Evolutionary conservation across 371 early-diverging fungal species (phyloP), one percentile per base, ranked within the genome.

Genomic region (Coemansia sp.): DNA sequence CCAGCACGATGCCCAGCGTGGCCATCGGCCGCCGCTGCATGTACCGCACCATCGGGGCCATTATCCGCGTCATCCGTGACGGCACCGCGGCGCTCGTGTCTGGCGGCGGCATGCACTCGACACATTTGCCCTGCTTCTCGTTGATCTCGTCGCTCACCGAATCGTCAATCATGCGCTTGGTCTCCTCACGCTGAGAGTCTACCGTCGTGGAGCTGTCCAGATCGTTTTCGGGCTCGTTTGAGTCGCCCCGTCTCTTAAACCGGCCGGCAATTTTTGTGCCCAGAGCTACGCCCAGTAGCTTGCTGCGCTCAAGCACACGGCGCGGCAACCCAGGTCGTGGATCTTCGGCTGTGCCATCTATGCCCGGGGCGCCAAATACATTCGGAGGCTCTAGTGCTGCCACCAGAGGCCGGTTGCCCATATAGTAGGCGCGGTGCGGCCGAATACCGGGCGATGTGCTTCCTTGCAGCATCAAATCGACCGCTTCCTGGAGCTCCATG

Each of bases 11-110:
- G 31, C 69, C 59, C 5, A 68, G 47, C n/a, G 69, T 35, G 4
- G 62, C 50, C 43, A 72, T 42, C 9, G 74, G 74, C 9, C 74
- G 65, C 43, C 57, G 35, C 62, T 72, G 74, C 58, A 72, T 42
- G 39, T 60, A 72, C 34, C 54, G 49, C 11, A 67, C n/a, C 11
- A 64, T 43, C n/a, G 74, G 74, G 5, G 41, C 36, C 45, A 69
- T 11, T 20, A 56, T 20, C 40, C 41, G 43, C 34, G 55, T 34
- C 10, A 48, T 20, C 12, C 55, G 39, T 1, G 55, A 48, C 48
- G 48, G 45, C 26, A 48, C 38, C 38, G 49, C n/a, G 26, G 12
- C 11, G 30, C 26, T 9, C 51, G 26, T 26, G 26, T 49, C 49
- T 5, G 33, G 26, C n/a, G 16, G 11, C 2, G 26, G 38, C 58